phyloP scores from a whole-genome alignment of 2,329 filamentous ascomycete genomes.

The Fusarium nisikadoi region DNA sequence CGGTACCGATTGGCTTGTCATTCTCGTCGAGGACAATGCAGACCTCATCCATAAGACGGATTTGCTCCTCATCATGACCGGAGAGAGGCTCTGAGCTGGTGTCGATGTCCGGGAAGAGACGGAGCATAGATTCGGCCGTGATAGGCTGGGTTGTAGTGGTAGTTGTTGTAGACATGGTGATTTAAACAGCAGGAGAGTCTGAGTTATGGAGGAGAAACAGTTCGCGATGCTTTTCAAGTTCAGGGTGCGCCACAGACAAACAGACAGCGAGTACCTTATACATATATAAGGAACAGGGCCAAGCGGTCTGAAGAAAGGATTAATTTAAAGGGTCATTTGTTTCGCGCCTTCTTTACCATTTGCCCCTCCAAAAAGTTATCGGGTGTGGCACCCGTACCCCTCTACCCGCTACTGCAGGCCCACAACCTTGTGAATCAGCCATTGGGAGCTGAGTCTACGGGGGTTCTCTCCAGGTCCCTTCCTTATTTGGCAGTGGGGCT shows the following conservation, averaged over 20 bases:
- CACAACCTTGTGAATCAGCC: slow-evolving; percentile 36
- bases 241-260: slow-evolving; percentile 7
- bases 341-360: slow-evolving; percentile 36
- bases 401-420: slow-evolving; percentile 27
- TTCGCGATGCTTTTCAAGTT: neutral
- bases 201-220: neutral
- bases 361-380: slow-evolving; percentile 42
- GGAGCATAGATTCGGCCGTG: slow-evolving; percentile 86
- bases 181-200: neutral
- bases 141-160: slow-evolving; percentile 67
- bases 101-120: slow-evolving; percentile 86
- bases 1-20: slow-evolving; percentile 92
- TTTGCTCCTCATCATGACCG: slow-evolving; percentile 97
- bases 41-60: slow-evolving; percentile 97
- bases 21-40: slow-evolving; percentile 97
- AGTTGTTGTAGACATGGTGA: slow-evolving; percentile 49
- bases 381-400: slow-evolving; percentile 36
- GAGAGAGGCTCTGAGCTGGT: slow-evolving; percentile 78
- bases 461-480: slow-evolving; percentile 23
- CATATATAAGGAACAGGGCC: slow-evolving; percentile 8
- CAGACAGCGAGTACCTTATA: neutral
- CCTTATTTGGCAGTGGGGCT: slow-evolving; percentile 36
- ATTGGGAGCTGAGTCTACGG: slow-evolving; percentile 24
- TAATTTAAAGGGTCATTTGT: slow-evolving; percentile 43
- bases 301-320: slow-evolving; percentile 37